Evolutionary conservation across 257 asterid genomes (phyloP).

Genomic region (Datura wrightii): DNA sequence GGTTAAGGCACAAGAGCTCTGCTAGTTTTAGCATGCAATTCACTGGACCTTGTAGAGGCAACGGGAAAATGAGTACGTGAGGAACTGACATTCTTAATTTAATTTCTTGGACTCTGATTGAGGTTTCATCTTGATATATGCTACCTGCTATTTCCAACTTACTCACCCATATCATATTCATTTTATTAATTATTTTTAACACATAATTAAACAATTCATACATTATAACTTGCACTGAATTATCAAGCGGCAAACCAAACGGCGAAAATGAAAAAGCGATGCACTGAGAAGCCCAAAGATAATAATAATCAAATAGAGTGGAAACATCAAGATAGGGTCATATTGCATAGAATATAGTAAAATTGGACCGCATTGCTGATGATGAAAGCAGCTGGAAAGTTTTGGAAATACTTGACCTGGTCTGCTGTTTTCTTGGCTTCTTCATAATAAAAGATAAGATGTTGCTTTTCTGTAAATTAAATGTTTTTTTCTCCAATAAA

Average conservation of each 20-base stretch:
- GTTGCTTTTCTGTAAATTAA: background rate
- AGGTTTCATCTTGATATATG: background rate
- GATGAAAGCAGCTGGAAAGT: too few relatives aligned
- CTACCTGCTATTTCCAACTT: background rate
- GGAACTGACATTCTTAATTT: background rate
- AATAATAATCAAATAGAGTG: background rate
- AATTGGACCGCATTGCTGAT: background rate
- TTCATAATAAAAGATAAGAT: background rate
- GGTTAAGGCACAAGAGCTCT: constrained; percentile 41
- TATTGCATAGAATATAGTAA: background rate
- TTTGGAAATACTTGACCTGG: too few relatives aligned
- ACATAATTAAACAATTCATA: background rate
- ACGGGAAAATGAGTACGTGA: constrained; percentile 43
- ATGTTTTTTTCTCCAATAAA: background rate
- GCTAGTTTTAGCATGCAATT: constrained; percentile 50
- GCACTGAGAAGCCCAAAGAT: background rate
- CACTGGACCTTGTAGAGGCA: constrained; percentile 46
- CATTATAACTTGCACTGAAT: background rate
- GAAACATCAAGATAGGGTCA: background rate
- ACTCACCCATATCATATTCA: background rate
- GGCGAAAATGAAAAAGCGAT: background rate
- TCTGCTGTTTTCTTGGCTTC: fast-evolving
- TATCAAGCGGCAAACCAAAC: background rate
- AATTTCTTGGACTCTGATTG: background rate
- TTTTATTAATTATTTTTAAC: background rate